A percentile compares a stretch with the other conserved stretches of the same genome.
These are phyloP conservation scores for Fistulina hepatica DNA, from an alignment of 1,284 basidiomycete species.

Conservation along the genomic window DNA sequence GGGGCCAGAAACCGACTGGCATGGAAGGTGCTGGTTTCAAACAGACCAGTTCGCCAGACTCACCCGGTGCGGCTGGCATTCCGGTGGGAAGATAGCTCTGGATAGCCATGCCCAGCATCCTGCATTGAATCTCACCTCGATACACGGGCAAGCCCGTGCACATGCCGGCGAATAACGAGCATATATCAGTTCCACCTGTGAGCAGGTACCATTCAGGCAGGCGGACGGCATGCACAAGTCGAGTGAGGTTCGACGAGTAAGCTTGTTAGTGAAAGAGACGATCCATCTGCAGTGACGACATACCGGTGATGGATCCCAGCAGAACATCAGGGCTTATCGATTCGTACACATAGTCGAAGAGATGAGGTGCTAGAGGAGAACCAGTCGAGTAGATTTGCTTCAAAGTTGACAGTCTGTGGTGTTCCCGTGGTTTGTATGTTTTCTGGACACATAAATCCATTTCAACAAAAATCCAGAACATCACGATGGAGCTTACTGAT, in stretches of 20 bases:
- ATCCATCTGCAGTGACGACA: constrained; percentile 5
- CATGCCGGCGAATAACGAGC: constrained; percentile 80
- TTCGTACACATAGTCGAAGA: constrained; percentile 74
- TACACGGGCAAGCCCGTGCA: constrained; percentile 71
- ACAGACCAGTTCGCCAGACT: constrained; percentile 63
- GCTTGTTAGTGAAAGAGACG: neutral
- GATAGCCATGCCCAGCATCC: constrained; percentile 76
- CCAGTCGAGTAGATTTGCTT: constrained; percentile 78
- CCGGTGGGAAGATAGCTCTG: constrained; percentile 44
- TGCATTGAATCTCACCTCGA: constrained; percentile 77
- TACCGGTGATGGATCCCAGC: constrained; percentile 73
- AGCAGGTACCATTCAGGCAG: constrained; percentile 5
- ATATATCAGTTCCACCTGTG: constrained; percentile 75
- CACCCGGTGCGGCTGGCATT: constrained; percentile 31
- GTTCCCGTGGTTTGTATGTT: constrained; percentile 53
- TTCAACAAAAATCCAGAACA: constrained; percentile 8
- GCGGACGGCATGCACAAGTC: too few species aligned
- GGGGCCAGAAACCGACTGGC: constrained; percentile 79
- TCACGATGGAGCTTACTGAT: constrained; percentile 39
- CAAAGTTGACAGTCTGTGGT: constrained; percentile 51
- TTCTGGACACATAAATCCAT: constrained; percentile 30
- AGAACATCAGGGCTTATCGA: constrained; percentile 59
- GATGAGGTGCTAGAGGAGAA: constrained; percentile 63
- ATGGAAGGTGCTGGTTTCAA: constrained; percentile 76
- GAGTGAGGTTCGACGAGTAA: neutral